phyloP scores from a whole-genome alignment of 1,139 yeast species.

The Geotrichum histeridarum region DNA sequence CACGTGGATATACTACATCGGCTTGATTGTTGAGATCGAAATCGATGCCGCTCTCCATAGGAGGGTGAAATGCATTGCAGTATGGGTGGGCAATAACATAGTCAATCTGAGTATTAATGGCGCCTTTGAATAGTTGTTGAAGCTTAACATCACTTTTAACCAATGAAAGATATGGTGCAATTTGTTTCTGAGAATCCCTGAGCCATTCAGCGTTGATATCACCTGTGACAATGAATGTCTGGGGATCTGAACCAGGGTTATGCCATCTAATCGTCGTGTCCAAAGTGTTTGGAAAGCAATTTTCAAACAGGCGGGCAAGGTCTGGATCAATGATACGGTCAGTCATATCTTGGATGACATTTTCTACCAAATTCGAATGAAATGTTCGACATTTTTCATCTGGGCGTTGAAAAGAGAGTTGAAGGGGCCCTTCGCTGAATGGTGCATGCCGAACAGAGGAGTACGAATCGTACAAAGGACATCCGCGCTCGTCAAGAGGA shows the following conservation, averaged over 20 bases:
- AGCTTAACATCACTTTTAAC: slow-evolving; percentile 47
- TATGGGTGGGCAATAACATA: slow-evolving; percentile 63
- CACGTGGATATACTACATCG: slow-evolving; percentile 64
- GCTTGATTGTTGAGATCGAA: slow-evolving; percentile 48
- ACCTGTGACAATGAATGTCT: slow-evolving; percentile 77
- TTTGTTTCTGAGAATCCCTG: slow-evolving; percentile 79
- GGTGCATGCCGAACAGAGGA: slow-evolving; percentile 36
- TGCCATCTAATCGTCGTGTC: slow-evolving; percentile 87
- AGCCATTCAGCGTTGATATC: slow-evolving; percentile 86
- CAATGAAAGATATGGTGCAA: slow-evolving; percentile 68
- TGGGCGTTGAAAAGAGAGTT: slow-evolving; percentile 74
- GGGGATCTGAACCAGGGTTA: slow-evolving; percentile 30
- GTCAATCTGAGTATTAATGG: slow-evolving; percentile 71
- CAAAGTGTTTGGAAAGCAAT: slow-evolving; percentile 79
- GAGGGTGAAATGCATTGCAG: slow-evolving; percentile 91
- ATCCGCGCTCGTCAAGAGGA: slow-evolving; percentile 23
- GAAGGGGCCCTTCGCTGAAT: slow-evolving; percentile 35
- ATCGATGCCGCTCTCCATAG: slow-evolving; percentile 53
- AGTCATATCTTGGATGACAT: slow-evolving; percentile 52
- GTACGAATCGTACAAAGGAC: slow-evolving; percentile 42
- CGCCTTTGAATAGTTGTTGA: slow-evolving; percentile 59
- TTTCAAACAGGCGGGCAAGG: slow-evolving; percentile 69
- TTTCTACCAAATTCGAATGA: slow-evolving; percentile 56
- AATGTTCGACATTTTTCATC: slow-evolving; percentile 68
- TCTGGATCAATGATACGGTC: slow-evolving; percentile 54